phyloP scores from a whole-genome alignment of 1,284 basidiomycete species.

The Sporisorium graminicola region DNA sequence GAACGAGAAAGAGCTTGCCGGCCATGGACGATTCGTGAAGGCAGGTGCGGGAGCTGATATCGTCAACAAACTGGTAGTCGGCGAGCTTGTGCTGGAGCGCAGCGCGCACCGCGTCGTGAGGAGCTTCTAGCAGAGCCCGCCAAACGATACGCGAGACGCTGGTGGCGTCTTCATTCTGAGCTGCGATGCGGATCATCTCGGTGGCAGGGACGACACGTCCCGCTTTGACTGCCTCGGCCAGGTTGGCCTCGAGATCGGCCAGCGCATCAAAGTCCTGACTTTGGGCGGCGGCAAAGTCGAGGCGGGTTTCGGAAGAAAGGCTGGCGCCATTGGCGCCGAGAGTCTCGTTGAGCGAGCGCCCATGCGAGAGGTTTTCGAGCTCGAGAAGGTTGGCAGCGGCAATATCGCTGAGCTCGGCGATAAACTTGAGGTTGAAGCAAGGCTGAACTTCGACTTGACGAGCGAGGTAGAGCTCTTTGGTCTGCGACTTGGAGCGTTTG shows the following conservation, averaged over 20 bases:
- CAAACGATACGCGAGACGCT: conserved; percentile 66
- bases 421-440: conserved; percentile 86
- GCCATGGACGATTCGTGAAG: conserved; percentile 94
- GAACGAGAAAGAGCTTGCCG: conserved; percentile 83
- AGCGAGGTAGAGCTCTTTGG: conserved; percentile 94
- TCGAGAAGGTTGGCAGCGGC: conserved; percentile 93
- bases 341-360: conserved; percentile 35
- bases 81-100: conserved; percentile 71
- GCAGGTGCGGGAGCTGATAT: conserved; percentile 95
- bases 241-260: conserved; percentile 63
- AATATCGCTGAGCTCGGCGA: conserved; percentile 93
- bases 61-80: conserved; percentile 91
- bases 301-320: conserved; percentile 56
- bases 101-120: conserved; percentile 51
- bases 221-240: conserved; percentile 56
- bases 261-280: conserved; percentile 60
- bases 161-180: conserved; percentile 56
- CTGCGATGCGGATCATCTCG: conserved; percentile 59
- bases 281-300: conserved; percentile 66
- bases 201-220: conserved; percentile 52
- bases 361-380: conserved; percentile 77
- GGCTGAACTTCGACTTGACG: conserved; percentile 97
- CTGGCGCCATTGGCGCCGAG: conserved; percentile 36
- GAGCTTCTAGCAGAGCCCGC: conserved; percentile 64
- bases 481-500: conserved; percentile 92